phyloP scores from a whole-genome alignment of 1,139 yeast species.

The Suhomyces anneliseae region DNA sequence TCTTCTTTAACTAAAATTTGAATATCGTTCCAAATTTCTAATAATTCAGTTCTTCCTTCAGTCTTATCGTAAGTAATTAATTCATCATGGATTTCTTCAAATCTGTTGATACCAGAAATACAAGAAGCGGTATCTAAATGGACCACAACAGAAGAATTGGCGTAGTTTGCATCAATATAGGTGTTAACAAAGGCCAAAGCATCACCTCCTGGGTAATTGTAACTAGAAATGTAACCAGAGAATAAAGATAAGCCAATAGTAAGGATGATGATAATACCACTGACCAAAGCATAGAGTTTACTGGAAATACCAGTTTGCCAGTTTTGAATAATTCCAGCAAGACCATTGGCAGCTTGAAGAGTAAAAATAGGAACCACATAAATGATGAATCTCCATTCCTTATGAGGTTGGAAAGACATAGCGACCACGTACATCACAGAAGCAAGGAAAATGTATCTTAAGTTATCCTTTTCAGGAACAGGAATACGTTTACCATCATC shows the following conservation, averaged over 20 bases:
- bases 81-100: conserved; percentile 54
- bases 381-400: conserved; percentile 89
- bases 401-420: conserved; percentile 85
- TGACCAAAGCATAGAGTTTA: conserved; percentile 26
- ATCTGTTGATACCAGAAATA: conserved; percentile 83
- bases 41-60: conserved; percentile 47
- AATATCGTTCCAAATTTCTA: conserved; percentile 51
- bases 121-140: conserved; percentile 82
- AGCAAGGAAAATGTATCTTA: conserved; percentile 39
- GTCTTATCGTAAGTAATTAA: conserved; percentile 70
- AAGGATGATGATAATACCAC: conserved; percentile 29
- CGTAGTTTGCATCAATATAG: conserved; percentile 27
- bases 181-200: conserved; percentile 61
- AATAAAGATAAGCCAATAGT: conserved; percentile 46
- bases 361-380: conserved; percentile 73
- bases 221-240: conserved; percentile 63
- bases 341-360: conserved; percentile 63
- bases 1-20: conserved; percentile 60
- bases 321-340: conserved; percentile 41
- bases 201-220: conserved; percentile 88
- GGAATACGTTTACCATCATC: conserved; percentile 31
- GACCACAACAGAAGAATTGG: conserved; percentile 32
- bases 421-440: conserved; percentile 53
- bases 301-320: conserved; percentile 29
- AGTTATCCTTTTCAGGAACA: conserved; percentile 39